phyloP scores from a whole-genome alignment of 345 rosid genomes.

The Carallia pectinifolia region DNA sequence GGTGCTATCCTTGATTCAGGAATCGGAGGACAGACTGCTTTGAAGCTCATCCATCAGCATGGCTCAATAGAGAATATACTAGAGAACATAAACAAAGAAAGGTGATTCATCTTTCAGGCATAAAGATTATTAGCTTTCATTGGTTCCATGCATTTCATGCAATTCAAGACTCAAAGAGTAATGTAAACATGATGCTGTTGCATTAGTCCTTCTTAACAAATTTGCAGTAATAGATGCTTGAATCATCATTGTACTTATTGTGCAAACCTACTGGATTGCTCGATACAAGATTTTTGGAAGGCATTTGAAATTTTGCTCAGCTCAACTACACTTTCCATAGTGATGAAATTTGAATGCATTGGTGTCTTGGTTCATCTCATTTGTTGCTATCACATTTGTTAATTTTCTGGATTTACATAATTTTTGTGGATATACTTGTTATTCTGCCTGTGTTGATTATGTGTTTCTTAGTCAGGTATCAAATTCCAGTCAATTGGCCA shows the following conservation, averaged over 20 bases:
- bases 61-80: slow-evolving; percentile 80
- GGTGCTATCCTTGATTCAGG: slow-evolving; percentile 43
- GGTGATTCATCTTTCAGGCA: slow-evolving; percentile 35
- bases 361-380: too few relatives aligned
- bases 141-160: background rate
- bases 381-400: background rate
- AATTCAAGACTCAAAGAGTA: background rate
- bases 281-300: background rate
- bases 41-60: slow-evolving; percentile 92
- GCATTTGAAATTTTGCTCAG: background rate
- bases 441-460: background rate
- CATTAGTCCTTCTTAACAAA: background rate
- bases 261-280: background rate
- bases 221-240: background rate
- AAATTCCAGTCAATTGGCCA: slow-evolving; percentile 86
- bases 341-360: too few relatives aligned
- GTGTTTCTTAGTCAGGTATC: slow-evolving; percentile 47
- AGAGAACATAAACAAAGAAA: slow-evolving; percentile 82
- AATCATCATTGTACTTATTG: background rate
- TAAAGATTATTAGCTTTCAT: background rate
- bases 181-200: background rate
- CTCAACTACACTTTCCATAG: too few relatives aligned
- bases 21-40: slow-evolving; percentile 83
- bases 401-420: background rate
- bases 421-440: background rate